Conservation (phyloP, 2,329 filamentous ascomycete genomes). For the Zalaria obscura region DNA sequence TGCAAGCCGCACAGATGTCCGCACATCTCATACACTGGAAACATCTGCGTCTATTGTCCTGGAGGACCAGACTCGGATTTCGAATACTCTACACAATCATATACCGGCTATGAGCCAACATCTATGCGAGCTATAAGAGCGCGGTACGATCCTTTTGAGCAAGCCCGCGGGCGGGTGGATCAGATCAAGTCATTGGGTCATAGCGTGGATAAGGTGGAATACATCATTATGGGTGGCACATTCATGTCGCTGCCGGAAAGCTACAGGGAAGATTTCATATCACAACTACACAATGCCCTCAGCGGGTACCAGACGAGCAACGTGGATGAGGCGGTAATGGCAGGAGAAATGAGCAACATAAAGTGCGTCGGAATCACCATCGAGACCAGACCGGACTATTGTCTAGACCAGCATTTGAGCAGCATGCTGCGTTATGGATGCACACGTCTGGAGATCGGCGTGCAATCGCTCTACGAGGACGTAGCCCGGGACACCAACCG, state of each 20-base stretch:
- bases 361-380: slow-evolving; percentile 99
- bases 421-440: slow-evolving; percentile 98
- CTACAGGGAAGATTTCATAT: slow-evolving; percentile 87
- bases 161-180: slow-evolving; percentile 87
- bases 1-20: slow-evolving; percentile 97
- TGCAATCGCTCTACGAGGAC: slow-evolving; percentile 94
- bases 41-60: slow-evolving; percentile 97
- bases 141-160: slow-evolving; percentile 94
- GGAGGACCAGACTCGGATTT: slow-evolving; percentile 97
- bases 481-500: slow-evolving; percentile 96
- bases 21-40: slow-evolving; percentile 95
- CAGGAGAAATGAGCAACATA: slow-evolving; percentile 89
- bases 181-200: slow-evolving; percentile 93
- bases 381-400: slow-evolving; percentile 94
- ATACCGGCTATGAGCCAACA: slow-evolving; percentile 95
- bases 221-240: slow-evolving; percentile 98
- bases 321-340: slow-evolving; percentile 88
- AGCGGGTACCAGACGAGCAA: slow-evolving; percentile 90
- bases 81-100: slow-evolving; percentile 97
- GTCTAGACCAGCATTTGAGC: slow-evolving; percentile 83
- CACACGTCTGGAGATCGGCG: slow-evolving; percentile 84
- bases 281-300: slow-evolving; percentile 89
- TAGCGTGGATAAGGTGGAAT: slow-evolving; percentile 97
- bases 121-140: slow-evolving; percentile 97
- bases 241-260: slow-evolving; percentile 91